Evolutionary conservation across 2,329 filamentous ascomycete genomes (phyloP), one percentile per base, ranked within the genome.

Genomic region (Botrytis hyacinthi): DNA sequence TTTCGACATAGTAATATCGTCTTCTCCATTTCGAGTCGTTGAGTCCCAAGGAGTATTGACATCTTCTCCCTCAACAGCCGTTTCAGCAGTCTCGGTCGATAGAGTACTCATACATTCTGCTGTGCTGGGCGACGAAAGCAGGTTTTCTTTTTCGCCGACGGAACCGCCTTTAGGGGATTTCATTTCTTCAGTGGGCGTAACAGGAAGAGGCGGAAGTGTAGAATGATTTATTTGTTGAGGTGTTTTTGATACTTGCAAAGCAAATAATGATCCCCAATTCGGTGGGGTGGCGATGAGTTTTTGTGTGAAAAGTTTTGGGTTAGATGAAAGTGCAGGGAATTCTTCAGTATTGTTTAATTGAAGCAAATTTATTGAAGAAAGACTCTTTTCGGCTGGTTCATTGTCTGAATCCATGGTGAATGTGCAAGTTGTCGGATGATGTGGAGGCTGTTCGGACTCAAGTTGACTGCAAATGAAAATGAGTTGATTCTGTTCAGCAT

Each of bases 41-140:
- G 62, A 72, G 32, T 68, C 63, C 61, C 61, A 72, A 46, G 37
- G 70, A 16, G 22, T 44, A 14, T 16, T 37, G 42, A 4, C 35
- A 16, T 68, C 51, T 14, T 57, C 54, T 69, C 3, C 51, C 6
- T 69, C 66, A 26, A 57, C n/a, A 1, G 48, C 48, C 7, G 62
- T 68, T 37, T 68, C 70, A 18, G 20, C 26, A 22, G 70, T 71
- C 22, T 71, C 70, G 7, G 16, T 44, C 57, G 70, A 72, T 16
- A 29, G 20, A 42, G 48, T 48, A 68, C 70, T 72, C 61, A 68
- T 72, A 48, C 48, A 68, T 68, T 59, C 62, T 46, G 62, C 51
- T 1, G 26, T 29, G 48, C 48, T 44, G 7, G 70, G 42, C 6
- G 70, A 57, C 12, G 26, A 8, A 68, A 68, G 20, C 40, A 14